A percentile compares a stretch with the other conserved stretches of the same genome.
These are phyloP conservation scores for Balamuthia mandrillaris DNA, from an alignment of 208 protist species.

Conservation along the genomic window DNA sequence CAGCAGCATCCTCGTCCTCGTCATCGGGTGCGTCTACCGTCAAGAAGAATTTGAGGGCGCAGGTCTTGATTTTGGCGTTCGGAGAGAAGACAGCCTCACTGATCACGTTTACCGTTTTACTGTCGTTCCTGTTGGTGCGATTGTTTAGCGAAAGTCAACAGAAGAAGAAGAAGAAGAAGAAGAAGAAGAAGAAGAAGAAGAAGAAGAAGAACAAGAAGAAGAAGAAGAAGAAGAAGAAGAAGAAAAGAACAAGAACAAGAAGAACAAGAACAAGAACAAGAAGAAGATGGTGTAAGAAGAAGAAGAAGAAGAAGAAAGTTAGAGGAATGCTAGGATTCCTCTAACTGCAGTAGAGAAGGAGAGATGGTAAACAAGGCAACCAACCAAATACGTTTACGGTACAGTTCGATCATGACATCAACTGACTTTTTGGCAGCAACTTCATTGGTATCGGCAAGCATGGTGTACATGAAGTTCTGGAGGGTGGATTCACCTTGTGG, in stretches of 20 bases:
- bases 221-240: not conserved
- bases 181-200: no score
- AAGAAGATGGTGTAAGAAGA: no score
- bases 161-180: no score
- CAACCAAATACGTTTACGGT: constrained; percentile 91
- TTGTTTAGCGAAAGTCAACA: no score
- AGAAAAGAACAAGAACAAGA: not conserved
- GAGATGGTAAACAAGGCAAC: no score
- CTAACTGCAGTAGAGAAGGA: no score
- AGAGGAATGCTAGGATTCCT: no score
- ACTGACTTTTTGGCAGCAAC: constrained; percentile 89
- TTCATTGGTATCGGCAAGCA: constrained; percentile 87
- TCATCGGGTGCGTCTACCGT: constrained; percentile 82
- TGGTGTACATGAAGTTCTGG: constrained; percentile 91
- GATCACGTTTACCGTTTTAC: constrained; percentile 88
- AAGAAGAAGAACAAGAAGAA: no score
- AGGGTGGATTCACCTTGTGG: constrained; percentile 82
- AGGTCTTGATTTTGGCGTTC: constrained; percentile 85
- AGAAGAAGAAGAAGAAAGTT: no score
- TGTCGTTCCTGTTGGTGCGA: constrained; percentile 51
- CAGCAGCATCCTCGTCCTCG: constrained; percentile 63
- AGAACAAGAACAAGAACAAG: not conserved
- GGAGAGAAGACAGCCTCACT: constrained; percentile 87
- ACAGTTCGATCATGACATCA: constrained; percentile 95
- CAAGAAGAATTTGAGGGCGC: constrained; percentile 92